Evolutionary conservation across 2,329 filamentous ascomycete genomes (phyloP).

Genomic region (Hypoxylon sp.): DNA sequence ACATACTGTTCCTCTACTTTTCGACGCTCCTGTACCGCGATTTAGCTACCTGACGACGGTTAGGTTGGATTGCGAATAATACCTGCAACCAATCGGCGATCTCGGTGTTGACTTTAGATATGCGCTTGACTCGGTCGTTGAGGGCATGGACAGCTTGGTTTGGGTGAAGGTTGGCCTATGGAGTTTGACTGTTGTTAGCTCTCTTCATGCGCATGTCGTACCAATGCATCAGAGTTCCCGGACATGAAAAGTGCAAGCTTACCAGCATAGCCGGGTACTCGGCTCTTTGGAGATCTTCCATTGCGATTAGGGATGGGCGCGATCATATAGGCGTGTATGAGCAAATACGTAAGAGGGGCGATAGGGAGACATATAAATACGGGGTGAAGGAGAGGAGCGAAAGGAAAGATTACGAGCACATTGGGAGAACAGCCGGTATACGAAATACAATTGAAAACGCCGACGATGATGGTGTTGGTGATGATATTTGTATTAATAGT

Average conservation of each 20-base stretch:
- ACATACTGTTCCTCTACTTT: constrained; percentile 93
- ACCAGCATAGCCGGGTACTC: constrained; percentile 98
- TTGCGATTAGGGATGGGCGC: constrained; percentile 57
- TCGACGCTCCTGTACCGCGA: constrained; percentile 81
- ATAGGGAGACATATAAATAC: constrained; percentile 51
- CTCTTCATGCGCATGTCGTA: constrained; percentile 28
- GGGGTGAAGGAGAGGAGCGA: constrained; percentile 35
- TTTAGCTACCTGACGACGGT: constrained; percentile 34
- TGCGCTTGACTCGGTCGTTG: constrained; percentile 88
- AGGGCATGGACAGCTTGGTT: constrained; percentile 84
- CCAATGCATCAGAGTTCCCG: background rate
- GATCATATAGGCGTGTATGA: constrained; percentile 53
- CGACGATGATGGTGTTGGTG: constrained; percentile 26
- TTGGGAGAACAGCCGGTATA: constrained; percentile 36
- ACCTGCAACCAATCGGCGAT: constrained; percentile 98
- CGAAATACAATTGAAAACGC: constrained; percentile 35
- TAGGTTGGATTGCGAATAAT: constrained; percentile 54
- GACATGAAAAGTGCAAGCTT: constrained; percentile 60
- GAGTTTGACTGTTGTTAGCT: constrained; percentile 33
- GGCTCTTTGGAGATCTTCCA: constrained; percentile 84
- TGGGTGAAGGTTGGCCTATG: constrained; percentile 84
- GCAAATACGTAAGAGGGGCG: constrained; percentile 46
- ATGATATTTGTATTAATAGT: constrained; percentile 32
- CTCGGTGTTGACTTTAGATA: constrained; percentile 87
- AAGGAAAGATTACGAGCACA: constrained; percentile 41